Evolutionary conservation across 164 flowering plant genomes (phyloP), one percentile per base, ranked within the genome.

Genomic region (Piper longum): DNA sequence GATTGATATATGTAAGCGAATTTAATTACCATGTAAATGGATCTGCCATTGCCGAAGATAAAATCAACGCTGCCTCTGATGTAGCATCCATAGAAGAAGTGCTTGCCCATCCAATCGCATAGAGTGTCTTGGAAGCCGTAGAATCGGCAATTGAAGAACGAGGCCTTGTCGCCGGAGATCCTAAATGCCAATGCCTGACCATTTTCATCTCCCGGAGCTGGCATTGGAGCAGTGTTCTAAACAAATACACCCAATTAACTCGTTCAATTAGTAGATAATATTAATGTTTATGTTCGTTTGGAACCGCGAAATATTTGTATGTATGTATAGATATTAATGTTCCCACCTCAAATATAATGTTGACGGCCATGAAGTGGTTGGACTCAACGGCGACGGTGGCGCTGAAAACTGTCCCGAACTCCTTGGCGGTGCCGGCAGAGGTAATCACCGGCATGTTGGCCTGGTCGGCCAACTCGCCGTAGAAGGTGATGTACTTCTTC

Each of bases 221-320:
- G 95, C 72, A 57, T 64, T 5, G 97, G 95, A 0, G 89, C 64
- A 4, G 85, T 62, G 68, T 90, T 90, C 95, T 90, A 62, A 67
- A 26, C 64, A 43, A 2, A 61, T 2, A 26, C 36, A 26, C 36
- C 36, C 36, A 26, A 26, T 26, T 26, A 26, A 26, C 2, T 26
- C 36, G 2, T 26, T 26, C 36, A 26, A 26, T 26, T 26, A 26
- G 36, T 26, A 26, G 36, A 26, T 26, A 26, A 26, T 26, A 26
- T 26, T 26, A 26, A 26, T 2, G 36, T 26, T 26, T 26, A 26
- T 26, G 36, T 26, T 26, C 36, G 36, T 26, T 26, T 26, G 1
- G 36, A 26, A 26, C 36, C 36, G 36, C 36, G 36, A 26, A 26
- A 26, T 26, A 26, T 26, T 0, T 26, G 36, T 26, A 26, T 26